Evolutionary conservation across 1,284 basidiomycete genomes (phyloP).

Genomic region (Malassezia yamatoensis): DNA sequence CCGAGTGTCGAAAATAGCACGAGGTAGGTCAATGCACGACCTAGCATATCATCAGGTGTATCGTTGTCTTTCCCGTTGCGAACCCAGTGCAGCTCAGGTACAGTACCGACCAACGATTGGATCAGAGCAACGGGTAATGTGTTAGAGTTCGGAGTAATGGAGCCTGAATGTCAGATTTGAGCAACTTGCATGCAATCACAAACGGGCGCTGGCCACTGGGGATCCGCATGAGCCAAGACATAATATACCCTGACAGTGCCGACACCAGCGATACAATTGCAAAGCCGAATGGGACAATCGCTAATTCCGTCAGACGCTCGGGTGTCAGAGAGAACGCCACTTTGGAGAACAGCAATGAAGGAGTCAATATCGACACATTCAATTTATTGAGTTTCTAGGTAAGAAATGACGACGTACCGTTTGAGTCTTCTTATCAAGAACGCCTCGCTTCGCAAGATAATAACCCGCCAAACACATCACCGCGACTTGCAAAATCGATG

Average conservation of each 20-base stretch:
- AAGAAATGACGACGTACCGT: not conserved
- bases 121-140: constrained; percentile 83
- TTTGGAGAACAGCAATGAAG: constrained; percentile 82
- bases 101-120: constrained; percentile 75
- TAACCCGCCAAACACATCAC: constrained; percentile 76
- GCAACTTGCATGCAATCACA: constrained; percentile 37
- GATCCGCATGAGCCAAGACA: constrained; percentile 44
- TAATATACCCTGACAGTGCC: constrained; percentile 36
- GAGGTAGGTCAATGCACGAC: constrained; percentile 80
- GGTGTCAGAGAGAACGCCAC: constrained; percentile 61
- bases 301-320: constrained; percentile 74
- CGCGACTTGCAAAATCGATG: constrained; percentile 76
- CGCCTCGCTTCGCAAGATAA: constrained; percentile 64
- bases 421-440: constrained; percentile 80
- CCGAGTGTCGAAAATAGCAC: constrained; percentile 85
- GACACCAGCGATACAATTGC: constrained; percentile 53
- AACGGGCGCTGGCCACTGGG: constrained; percentile 48
- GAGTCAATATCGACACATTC: constrained; percentile 82
- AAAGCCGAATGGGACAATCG: constrained; percentile 76
- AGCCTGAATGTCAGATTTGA: constrained; percentile 13
- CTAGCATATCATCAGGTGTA: constrained; percentile 74
- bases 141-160: constrained; percentile 61
- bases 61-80: constrained; percentile 56
- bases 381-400: constrained; percentile 29
- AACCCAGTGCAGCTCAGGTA: constrained; percentile 73